Base-by-base conservation (phyloP, 2,329 filamentous ascomycete genomes). In the Alternaria sp. region DNA sequence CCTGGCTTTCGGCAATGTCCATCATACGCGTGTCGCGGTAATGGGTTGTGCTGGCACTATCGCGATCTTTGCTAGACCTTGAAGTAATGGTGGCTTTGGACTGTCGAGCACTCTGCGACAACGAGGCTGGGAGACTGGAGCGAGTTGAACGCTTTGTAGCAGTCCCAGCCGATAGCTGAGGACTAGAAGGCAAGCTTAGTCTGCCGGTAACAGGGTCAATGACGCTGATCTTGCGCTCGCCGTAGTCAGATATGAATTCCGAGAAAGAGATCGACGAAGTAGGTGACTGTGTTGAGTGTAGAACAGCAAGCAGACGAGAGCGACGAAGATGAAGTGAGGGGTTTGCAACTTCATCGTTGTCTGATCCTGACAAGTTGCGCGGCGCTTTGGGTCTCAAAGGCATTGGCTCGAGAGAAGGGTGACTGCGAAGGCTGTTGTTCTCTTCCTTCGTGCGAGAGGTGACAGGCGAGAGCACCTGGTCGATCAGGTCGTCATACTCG, bases 401-500 rank as follows among this genome's bases (percentile, higher is more conserved):
- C 4, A 73, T 64, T 46, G 75, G 77, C 53, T 77, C 76, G 21
- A 76, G 66, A 8, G 77, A 76, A 1, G 73, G 70, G n/a, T 71
- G 67, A n/a, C 62, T 68, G 20, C 64, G 68, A 37, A 63, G 28
- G 44, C 64, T 68, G 14, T 61, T 47, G 51, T 58, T 63, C 6
- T 62, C 60, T 25, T 61, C 60, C 10, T 56, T 61, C 9, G 45
- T 62, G 25, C 57, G 62, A 18, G 69, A 67, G 26, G 70, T 68
- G 21, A 80, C 8, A 25, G 84, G 81, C 5, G 85, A 86, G 54
- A 88, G 85, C 11, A 89, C 86, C 61, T 92, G 90, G 56, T 92
- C 92, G 58, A 97, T 87, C 12, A 97, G 83, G 71, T 97, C 95
- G 69, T 98, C 90, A 75, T 96, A 97, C 79, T 97, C 95, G 55